phyloP scores from a whole-genome alignment of 2,329 filamentous ascomycete genomes.

The Hymenoscyphus infarciens region DNA sequence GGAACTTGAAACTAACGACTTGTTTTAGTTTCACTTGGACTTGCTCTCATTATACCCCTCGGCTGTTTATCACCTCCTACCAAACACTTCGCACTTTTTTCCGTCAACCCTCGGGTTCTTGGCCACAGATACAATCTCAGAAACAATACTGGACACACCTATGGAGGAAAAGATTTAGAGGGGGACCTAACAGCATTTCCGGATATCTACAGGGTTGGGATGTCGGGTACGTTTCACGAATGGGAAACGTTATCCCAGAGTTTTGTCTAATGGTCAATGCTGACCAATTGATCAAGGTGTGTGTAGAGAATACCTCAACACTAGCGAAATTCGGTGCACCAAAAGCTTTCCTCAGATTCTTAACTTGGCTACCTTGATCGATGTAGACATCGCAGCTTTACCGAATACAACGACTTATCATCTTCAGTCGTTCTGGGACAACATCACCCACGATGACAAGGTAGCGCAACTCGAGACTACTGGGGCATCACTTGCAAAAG shows the following conservation, averaged over 20 bases:
- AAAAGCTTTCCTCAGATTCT: constrained; percentile 3
- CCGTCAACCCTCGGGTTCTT: no score
- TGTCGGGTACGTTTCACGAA: no score
- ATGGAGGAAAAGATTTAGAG: no score
- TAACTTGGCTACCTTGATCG: not conserved
- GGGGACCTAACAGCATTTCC: no score
- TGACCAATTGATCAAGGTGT: not conserved
- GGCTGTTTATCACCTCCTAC: not conserved
- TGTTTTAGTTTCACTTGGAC: not conserved
- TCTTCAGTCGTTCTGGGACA: not conserved
- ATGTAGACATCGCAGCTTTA: not conserved
- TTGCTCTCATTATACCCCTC: constrained; percentile 2
- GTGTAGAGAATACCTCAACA: constrained; percentile 3
- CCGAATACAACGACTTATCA: not conserved
- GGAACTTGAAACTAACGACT: no score
- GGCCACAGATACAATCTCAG: no score
- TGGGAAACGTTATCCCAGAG: no score
- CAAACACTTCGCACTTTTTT: constrained; percentile 3
- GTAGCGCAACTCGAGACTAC: not conserved
- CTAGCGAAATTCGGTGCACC: not conserved
- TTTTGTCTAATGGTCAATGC: not conserved
- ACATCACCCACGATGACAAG: no score
- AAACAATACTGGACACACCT: no score
- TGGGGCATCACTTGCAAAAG: not conserved
- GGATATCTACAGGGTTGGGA: no score